Conservation (phyloP, 2,329 filamentous ascomycete species). For the Ophiostoma perfectum region DNA sequence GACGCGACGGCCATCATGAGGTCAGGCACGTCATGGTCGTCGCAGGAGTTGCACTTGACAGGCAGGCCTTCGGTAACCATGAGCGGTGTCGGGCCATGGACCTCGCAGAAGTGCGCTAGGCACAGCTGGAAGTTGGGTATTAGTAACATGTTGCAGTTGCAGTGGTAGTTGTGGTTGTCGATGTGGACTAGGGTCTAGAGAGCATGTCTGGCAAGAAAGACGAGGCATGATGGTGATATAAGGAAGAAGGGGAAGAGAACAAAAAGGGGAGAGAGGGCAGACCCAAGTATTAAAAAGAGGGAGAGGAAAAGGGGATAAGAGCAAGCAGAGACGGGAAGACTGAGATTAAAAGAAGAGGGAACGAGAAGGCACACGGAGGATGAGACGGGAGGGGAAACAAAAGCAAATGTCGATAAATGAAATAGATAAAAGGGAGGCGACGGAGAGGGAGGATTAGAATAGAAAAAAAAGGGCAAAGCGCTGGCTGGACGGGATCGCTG, state of each 20-base stretch:
- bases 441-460: not conserved
- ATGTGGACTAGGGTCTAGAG: not conserved
- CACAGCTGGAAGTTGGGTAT: slow-evolving; percentile 53
- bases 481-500: not conserved
- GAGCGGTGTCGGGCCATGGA: slow-evolving; percentile 62
- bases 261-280: not conserved
- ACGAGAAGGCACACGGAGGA: not conserved
- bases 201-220: slow-evolving; percentile 17
- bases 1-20: slow-evolving; percentile 31
- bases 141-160: slow-evolving; percentile 33
- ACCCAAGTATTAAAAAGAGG: not conserved
- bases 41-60: slow-evolving; percentile 55
- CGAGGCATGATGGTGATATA: not conserved
- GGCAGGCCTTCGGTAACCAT: slow-evolving; percentile 65
- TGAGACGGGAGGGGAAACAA: not conserved
- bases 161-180: not conserved
- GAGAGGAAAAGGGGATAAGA: not conserved
- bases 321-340: not conserved
- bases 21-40: slow-evolving; percentile 44
- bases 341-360: not conserved
- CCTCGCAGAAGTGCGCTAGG: slow-evolving; percentile 65
- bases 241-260: not conserved
- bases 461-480: not conserved
- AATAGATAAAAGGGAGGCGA: slow-evolving; percentile 5
- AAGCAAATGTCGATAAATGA: not conserved